phyloP scores from a whole-genome alignment of 768 basidiomycete species.

The Tulasnella sp. region DNA sequence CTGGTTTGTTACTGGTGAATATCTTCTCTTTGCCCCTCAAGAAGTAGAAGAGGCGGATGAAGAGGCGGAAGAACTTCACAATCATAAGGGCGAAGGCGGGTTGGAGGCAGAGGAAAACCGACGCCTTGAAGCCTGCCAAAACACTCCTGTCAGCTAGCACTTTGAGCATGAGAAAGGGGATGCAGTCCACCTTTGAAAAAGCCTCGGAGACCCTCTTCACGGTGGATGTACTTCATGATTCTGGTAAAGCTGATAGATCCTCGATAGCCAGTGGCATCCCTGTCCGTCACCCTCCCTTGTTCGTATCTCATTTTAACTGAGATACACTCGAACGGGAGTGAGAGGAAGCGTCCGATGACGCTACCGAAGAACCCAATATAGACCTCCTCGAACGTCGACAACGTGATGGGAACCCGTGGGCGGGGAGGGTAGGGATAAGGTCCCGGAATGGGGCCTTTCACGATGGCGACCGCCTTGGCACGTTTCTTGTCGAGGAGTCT shows the following conservation, averaged over 20 bases:
- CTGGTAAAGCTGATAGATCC: slow-evolving; percentile 4
- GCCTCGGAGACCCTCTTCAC: not conserved
- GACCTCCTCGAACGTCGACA: slow-evolving; percentile 33
- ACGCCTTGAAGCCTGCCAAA: not conserved
- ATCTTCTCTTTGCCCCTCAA: slow-evolving; percentile 18
- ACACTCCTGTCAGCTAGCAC: not conserved
- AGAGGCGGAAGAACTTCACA: not conserved
- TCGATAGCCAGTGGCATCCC: slow-evolving; percentile 18
- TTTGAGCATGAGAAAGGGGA: not conserved
- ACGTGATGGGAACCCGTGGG: not conserved
- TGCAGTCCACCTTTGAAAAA: not conserved
- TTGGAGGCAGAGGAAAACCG: not conserved
- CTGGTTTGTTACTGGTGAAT: slow-evolving; percentile 34
- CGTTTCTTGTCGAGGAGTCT: slow-evolving; percentile 29
- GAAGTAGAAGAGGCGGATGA: not conserved
- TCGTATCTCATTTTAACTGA: slow-evolving; percentile 43
- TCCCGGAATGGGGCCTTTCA: slow-evolving; percentile 14
- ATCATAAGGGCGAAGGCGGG: not conserved
- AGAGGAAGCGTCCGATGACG: slow-evolving; percentile 41
- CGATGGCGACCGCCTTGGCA: slow-evolving; percentile 19
- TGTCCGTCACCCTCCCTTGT: slow-evolving; percentile 28
- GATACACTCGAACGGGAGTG: slow-evolving; percentile 44
- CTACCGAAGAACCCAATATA: slow-evolving; percentile 45
- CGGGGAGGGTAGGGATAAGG: slow-evolving; percentile 25
- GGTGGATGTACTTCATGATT: not conserved